Base-by-base conservation (phyloP, 352 stramenopile genomes). In the Pythium rishiriense region DNA sequence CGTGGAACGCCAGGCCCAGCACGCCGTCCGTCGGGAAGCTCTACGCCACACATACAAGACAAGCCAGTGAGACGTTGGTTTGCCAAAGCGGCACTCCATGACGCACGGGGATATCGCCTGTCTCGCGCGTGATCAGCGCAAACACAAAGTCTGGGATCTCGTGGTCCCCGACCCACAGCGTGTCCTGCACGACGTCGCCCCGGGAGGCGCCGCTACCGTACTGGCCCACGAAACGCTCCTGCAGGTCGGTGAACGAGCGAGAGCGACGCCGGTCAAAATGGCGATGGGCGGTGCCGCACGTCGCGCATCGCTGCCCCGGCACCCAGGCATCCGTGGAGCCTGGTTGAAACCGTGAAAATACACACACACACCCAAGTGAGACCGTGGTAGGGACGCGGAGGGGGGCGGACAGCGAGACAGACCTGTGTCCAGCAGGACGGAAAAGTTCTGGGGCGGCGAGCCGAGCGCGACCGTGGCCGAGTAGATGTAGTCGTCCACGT, bases 1-100 rank as follows among this genome's bases (percentile, higher is more conserved):
- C 78, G 1, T 10, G 43, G 29, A 90, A 87, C 19, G 68, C 80
- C 19, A 90, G 47, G 2, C 78, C 80, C 35, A 84, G 52, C 43
- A 90, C 82, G 15, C 80, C 80, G 60, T 90, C 80, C 28, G 70
- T 75, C 48, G 74, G 59, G 43, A 90, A 84, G 1, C 25, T 58
- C 70, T 81, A 47, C 15, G 22, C 4, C 21, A 51, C n/a, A 21
- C 19, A 14, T 49, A 19, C 5, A n/a, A 42, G 35, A 43, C 37
- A 12, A n/a, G 37, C n/a, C 15, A 43, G 37, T 17, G n/a, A n/a
- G n/a, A n/a, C n/a, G n/a, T n/a, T n/a, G n/a, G n/a, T n/a, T n/a
- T n/a, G n/a, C n/a, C n/a, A n/a, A n/a, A n/a, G n/a, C n/a, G n/a
- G n/a, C n/a, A n/a, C n/a, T n/a, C n/a, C n/a, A n/a, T n/a, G 1